Evolutionary conservation across 306 rosid species (phyloP).

Genomic region (Erythrophleum fordii): DNA sequence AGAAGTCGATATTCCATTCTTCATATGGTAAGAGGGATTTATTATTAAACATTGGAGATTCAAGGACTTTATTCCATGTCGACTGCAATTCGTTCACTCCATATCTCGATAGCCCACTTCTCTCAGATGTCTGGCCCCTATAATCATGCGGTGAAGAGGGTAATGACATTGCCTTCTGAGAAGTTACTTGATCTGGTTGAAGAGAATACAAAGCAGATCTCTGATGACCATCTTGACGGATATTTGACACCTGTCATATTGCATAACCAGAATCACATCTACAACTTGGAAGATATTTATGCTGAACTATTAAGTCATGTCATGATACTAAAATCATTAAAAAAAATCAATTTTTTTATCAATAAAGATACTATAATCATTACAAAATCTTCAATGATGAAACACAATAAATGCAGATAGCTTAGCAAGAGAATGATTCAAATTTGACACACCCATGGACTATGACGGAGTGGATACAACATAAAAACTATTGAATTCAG

Average conservation of each 20-base stretch:
- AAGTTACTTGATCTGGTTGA: slow-evolving; percentile 51
- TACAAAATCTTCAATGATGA: background rate
- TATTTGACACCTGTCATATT: slow-evolving; percentile 46
- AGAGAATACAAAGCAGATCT: slow-evolving; percentile 48
- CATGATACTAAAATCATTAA: background rate
- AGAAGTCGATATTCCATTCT: slow-evolving; percentile 89
- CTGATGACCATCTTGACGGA: slow-evolving; percentile 43
- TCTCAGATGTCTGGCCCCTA: slow-evolving; percentile 71
- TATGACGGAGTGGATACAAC: background rate
- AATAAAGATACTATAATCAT: background rate
- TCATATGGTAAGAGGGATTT: slow-evolving; percentile 78
- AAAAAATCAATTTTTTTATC: background rate
- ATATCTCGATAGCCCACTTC: slow-evolving; percentile 55
- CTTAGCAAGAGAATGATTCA: background rate
- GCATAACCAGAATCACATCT: background rate
- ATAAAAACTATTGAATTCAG: background rate
- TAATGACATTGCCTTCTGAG: slow-evolving; percentile 86
- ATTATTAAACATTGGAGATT: slow-evolving; percentile 63
- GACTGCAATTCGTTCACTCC: slow-evolving; percentile 59
- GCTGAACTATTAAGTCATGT: background rate
- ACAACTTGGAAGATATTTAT: background rate
- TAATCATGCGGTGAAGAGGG: slow-evolving; percentile 93
- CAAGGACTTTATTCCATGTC: slow-evolving; percentile 85
- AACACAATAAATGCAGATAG: background rate
- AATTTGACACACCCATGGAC: background rate